Evolutionary conservation across 257 asterid genomes (phyloP).

Genomic region (Fraxinus excelsior): DNA sequence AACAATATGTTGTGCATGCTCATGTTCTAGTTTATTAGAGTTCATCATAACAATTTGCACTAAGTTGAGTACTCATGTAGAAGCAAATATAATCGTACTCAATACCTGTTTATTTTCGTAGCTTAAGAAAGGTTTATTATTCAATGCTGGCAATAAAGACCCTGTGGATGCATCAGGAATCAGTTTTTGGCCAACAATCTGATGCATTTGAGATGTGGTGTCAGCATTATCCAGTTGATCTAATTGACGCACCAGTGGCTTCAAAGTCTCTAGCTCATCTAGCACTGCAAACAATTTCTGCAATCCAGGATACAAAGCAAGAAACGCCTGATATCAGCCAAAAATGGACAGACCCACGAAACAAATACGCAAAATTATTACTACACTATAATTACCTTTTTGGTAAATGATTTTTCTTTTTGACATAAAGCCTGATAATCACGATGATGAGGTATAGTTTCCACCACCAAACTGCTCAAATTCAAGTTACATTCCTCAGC

Average conservation of each 20-base stretch:
- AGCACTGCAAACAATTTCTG: constrained; percentile 41
- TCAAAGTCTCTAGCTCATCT: constrained; percentile 47
- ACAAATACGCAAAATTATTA: neutral
- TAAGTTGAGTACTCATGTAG: neutral
- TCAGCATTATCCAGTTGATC: constrained; percentile 28
- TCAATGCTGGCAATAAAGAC: constrained; percentile 21
- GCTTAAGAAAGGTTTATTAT: constrained; percentile 23
- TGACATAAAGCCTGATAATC: constrained; percentile 39
- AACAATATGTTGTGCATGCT: neutral
- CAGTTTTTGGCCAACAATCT: constrained; percentile 22
- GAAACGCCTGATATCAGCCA: neutral
- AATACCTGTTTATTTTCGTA: constrained; percentile 34
- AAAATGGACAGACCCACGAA: neutral
- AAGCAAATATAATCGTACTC: neutral
- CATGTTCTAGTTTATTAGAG: neutral
- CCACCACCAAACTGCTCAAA: constrained; percentile 49
- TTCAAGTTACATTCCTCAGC: constrained; percentile 13
- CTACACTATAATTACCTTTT: constrained; percentile 34
- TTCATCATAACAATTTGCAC: neutral
- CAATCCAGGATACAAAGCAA: neutral
- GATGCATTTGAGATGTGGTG: constrained; percentile 22
- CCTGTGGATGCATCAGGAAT: constrained; percentile 27
- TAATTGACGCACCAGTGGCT: constrained; percentile 35
- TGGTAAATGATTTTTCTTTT: constrained; percentile 32
- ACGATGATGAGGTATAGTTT: constrained; percentile 51